These are phyloP conservation scores for Pontederia crassipes DNA, from an alignment of 176 grass and related monocot species.

Conservation along the genomic window DNA sequence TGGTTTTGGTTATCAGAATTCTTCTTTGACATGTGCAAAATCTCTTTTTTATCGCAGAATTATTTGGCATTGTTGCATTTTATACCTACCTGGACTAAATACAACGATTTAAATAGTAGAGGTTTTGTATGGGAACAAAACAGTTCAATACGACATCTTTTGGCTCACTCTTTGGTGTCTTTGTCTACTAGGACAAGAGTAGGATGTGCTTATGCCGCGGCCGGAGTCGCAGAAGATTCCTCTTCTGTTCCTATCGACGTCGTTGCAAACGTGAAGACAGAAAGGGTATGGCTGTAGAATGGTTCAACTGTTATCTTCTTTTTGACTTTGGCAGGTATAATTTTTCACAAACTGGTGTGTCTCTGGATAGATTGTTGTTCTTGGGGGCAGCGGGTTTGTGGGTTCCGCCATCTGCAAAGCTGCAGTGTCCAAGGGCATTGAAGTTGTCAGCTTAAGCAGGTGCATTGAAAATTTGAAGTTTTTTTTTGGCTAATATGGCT, in stretches of 20 bases:
- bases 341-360: background rate
- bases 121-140: no score
- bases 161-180: no score
- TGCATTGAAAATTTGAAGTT: slow-evolving; percentile 1
- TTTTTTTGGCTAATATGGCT: background rate
- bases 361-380: slow-evolving; percentile 61
- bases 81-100: no score
- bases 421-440: slow-evolving; percentile 68
- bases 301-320: no score
- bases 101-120: no score
- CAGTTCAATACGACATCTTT: no score
- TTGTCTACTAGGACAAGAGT: slow-evolving; percentile 10
- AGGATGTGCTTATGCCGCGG: slow-evolving; percentile 43
- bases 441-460: slow-evolving; percentile 93
- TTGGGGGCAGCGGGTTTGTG: slow-evolving; percentile 84
- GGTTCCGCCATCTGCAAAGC: slow-evolving; percentile 91
- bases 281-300: slow-evolving; percentile 37
- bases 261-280: slow-evolving; percentile 71
- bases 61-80: no score
- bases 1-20: no score
- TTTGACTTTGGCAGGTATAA: background rate
- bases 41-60: no score
- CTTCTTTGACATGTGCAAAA: no score
- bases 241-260: slow-evolving; percentile 70
- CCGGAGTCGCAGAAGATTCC: slow-evolving; percentile 36